A percentile compares a stretch with the other conserved stretches of the same genome.
These are phyloP conservation scores for Phytophthora foliorum DNA, from an alignment of 352 stramenopile species.

Conservation along the genomic window DNA sequence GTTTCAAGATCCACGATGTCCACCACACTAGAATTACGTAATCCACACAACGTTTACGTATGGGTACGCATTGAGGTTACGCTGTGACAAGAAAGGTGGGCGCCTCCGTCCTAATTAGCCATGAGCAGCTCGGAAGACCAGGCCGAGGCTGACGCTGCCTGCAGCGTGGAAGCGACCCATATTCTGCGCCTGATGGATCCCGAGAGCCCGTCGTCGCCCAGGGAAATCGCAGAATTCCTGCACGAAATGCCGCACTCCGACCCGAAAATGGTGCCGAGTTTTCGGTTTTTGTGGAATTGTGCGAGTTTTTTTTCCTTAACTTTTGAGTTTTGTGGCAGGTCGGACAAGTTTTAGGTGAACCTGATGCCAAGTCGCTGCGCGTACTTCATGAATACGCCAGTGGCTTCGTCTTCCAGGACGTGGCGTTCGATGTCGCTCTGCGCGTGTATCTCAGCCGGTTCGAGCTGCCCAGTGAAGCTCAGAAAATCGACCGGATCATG, in stretches of 20 bases:
- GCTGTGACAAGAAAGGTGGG: conserved; percentile 26
- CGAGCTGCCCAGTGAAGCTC: conserved; percentile 73
- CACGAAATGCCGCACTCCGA: conserved; percentile 75
- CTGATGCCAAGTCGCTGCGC: conserved; percentile 61
- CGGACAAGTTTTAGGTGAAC: conserved; percentile 73
- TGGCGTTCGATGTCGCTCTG: conserved; percentile 72
- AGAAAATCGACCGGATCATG: conserved; percentile 90
- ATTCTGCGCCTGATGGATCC: conserved; percentile 57
- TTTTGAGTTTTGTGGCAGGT: conserved; percentile 41
- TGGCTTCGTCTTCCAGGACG: conserved; percentile 69
- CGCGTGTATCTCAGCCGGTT: conserved; percentile 82
- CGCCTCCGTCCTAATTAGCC: no score
- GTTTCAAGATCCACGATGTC: conserved; percentile 36
- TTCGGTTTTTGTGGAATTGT: neutral
- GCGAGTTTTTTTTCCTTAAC: no score
- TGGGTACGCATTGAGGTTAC: neutral
- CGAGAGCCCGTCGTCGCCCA: conserved; percentile 58
- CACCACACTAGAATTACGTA: conserved; percentile 3
- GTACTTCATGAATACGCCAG: conserved; percentile 82
- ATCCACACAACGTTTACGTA: neutral
- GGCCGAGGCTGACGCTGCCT: conserved; percentile 13
- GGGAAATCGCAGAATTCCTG: conserved; percentile 71
- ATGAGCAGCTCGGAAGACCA: conserved; percentile 31
- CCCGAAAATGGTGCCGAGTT: conserved; percentile 67
- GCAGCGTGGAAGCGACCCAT: conserved; percentile 33